Evolutionary conservation across 306 rosid species (phyloP), one percentile per base, ranked within the genome.

Genomic region (Canavalia ensiformis): DNA sequence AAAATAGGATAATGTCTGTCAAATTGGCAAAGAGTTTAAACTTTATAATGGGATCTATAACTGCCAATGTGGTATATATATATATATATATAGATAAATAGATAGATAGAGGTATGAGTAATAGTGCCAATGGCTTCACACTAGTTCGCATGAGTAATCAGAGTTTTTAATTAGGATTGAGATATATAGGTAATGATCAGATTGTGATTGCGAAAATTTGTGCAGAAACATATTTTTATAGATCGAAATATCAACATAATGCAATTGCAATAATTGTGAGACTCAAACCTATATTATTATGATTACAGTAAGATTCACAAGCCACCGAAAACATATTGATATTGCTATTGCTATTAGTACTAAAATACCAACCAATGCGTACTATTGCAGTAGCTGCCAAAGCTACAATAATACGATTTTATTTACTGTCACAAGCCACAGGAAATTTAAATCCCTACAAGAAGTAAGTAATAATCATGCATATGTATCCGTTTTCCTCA

Each of bases 241-340:
- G 11, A 75, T 60, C 6, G 12, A 58, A 75, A 59, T 59, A 44
- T 41, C 58, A 45, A 13, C 29, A 60, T 31, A 60, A 59, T 60
- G 25, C 35, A 59, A 10, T 75, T 60, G 59, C 29, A 63, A 64
- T 64, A 76, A 64, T 76, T 37, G 52, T 7, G 39, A 35, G 13
- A 6, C 31, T 50, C 45, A 76, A 63, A 62, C 45, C 65, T 65
- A 74, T 65, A 65, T 51, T 77, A 77, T 65, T 37, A 64, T 77
- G 11, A 62, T 76, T 7, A 63, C 29, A 18, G 72, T 29, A 8
- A 76, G 49, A 75, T 75, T 62, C 80, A n/a, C 10, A 30, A 59
- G 59, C 52, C 72, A 64, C 81, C 41, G 51, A 39, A 65, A 50
- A 9, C 51, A 29, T 29, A 66, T 9, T 66, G 33, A 33, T 56